phyloP scores from a whole-genome alignment of 2,329 filamentous ascomycete species.

The Aspergillus fructus region DNA sequence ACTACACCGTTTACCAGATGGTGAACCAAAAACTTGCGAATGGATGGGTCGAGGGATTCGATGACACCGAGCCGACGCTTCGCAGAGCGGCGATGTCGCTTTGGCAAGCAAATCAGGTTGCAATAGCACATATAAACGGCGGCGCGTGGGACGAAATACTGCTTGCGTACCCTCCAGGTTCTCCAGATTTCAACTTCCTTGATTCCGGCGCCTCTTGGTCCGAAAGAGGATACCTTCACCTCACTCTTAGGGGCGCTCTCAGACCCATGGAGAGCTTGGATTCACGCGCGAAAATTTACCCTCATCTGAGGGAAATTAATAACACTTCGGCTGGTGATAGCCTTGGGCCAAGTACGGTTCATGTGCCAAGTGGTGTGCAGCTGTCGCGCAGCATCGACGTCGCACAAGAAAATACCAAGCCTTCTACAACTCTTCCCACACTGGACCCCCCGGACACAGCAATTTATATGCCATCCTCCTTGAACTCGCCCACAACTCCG shows the following conservation, averaged over 20 bases:
- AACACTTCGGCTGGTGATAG: background rate
- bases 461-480: background rate
- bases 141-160: slow-evolving; percentile 16
- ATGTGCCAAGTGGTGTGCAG: background rate
- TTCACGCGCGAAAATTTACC: background rate
- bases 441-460: background rate
- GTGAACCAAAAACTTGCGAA: slow-evolving; percentile 22
- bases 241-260: slow-evolving; percentile 21
- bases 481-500: background rate
- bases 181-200: slow-evolving; percentile 27
- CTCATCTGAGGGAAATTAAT: background rate
- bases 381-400: background rate
- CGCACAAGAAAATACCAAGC: background rate
- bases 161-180: slow-evolving; percentile 30
- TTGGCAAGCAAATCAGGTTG: slow-evolving; percentile 24
- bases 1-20: background rate
- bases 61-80: slow-evolving; percentile 29
- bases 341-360: background rate
- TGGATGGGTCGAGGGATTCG: slow-evolving; percentile 36
- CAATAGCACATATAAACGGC: slow-evolving; percentile 27
- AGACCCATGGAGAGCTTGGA: slow-evolving; percentile 1
- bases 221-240: slow-evolving; percentile 17
- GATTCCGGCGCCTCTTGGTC: slow-evolving; percentile 3
- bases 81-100: slow-evolving; percentile 29
- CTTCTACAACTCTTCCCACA: background rate